phyloP scores from a whole-genome alignment of 768 basidiomycete species.

The Boletus patriciae region DNA sequence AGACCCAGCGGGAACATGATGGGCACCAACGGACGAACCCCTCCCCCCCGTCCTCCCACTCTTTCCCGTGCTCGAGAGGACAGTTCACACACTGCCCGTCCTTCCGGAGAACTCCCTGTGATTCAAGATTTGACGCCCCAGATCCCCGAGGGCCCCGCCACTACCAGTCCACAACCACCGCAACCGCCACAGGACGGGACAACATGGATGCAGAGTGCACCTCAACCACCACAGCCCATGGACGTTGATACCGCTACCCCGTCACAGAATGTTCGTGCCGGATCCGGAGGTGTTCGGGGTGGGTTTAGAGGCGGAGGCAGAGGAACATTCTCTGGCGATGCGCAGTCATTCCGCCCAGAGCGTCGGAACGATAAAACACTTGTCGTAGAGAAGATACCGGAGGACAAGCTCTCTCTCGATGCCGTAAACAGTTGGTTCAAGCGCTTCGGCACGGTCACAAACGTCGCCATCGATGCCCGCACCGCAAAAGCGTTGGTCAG shows the following conservation, averaged over 20 bases:
- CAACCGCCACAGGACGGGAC: conserved; percentile 20
- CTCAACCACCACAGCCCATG: conserved; percentile 20
- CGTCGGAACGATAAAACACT: conserved; percentile 75
- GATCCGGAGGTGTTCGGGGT: conserved; percentile 43
- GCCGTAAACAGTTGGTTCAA: conserved; percentile 88
- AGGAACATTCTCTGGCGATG: conserved; percentile 65
- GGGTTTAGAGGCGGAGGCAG: conserved; percentile 48
- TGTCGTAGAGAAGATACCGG: conserved; percentile 93
- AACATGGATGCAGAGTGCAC: conserved; percentile 22
- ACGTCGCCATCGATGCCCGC: conserved; percentile 80
- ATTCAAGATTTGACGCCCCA: conserved; percentile 80
- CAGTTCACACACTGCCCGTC: conserved; percentile 40
- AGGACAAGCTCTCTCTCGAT: conserved; percentile 74
- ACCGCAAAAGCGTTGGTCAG: conserved; percentile 83
- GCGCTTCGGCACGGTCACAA: conserved; percentile 88
- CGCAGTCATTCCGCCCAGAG: conserved; percentile 64
- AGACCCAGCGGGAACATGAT: conserved; percentile 45
- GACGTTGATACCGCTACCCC: conserved; percentile 37
- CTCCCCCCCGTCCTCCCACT: conserved; percentile 54
- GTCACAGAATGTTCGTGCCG: conserved; percentile 18
- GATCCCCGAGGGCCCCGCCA: conserved; percentile 34
- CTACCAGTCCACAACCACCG: conserved; percentile 20
- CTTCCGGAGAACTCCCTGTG: conserved; percentile 75
- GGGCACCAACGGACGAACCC: conserved; percentile 32
- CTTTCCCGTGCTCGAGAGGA: conserved; percentile 58